Conservation (phyloP, 2,329 filamentous ascomycete species). For the Alternaria brassicae region DNA sequence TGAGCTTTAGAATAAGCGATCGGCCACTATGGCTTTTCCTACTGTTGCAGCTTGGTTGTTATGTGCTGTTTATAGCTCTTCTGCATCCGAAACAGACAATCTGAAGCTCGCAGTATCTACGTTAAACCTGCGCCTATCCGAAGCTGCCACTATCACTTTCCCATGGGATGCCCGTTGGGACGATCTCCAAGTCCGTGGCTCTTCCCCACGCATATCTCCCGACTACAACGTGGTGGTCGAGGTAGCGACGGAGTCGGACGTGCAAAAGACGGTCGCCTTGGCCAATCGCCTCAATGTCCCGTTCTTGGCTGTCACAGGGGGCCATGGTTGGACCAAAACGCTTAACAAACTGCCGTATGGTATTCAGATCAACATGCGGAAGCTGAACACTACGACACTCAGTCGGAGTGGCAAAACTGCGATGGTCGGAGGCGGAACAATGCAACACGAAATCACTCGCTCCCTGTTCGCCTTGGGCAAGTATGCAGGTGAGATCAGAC, state of each 20-base stretch:
- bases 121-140: conserved; percentile 12
- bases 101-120: background rate
- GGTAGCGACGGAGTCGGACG: conserved; percentile 26
- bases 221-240: conserved; percentile 26
- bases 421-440: conserved; percentile 39
- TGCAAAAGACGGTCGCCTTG: conserved; percentile 16
- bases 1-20: background rate
- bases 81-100: background rate
- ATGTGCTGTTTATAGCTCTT: background rate
- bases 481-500: conserved; percentile 36
- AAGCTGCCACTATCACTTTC: conserved; percentile 20
- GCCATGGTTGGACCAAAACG: conserved; percentile 44
- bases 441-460: conserved; percentile 34
- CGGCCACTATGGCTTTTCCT: background rate
- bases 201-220: conserved; percentile 26
- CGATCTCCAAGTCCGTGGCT: conserved; percentile 20
- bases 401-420: conserved; percentile 29
- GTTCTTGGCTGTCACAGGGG: conserved; percentile 47
- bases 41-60: conserved; percentile 1
- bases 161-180: conserved; percentile 24
- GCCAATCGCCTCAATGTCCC: conserved; percentile 37
- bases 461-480: conserved; percentile 37
- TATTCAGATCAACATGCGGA: conserved; percentile 43
- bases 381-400: conserved; percentile 35
- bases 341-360: conserved; percentile 35